phyloP scores from a whole-genome alignment of 2,329 filamentous ascomycete genomes.

The Colletotrichum sp. region DNA sequence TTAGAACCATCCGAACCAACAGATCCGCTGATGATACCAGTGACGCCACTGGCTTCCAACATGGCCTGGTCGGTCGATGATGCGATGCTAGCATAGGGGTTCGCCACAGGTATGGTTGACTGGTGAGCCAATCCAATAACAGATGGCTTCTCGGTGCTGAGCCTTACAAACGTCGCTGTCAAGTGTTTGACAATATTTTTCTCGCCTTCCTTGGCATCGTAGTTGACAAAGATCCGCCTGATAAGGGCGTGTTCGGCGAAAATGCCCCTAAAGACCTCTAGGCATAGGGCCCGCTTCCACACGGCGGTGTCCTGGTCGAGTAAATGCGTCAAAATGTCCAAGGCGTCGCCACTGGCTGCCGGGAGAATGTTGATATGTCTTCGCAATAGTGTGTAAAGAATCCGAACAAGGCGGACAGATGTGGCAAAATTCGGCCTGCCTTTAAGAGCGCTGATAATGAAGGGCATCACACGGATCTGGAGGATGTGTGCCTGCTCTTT shows the following conservation, averaged over 20 bases:
- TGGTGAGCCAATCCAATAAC: slow-evolving; percentile 90
- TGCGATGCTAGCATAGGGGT: slow-evolving; percentile 59
- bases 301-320: slow-evolving; percentile 83
- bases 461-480: slow-evolving; percentile 79
- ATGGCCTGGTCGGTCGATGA: slow-evolving; percentile 81
- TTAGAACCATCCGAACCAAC: slow-evolving; percentile 70
- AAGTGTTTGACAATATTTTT: slow-evolving; percentile 82
- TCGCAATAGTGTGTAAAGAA: slow-evolving; percentile 81
- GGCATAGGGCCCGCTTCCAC: slow-evolving; percentile 90
- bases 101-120: slow-evolving; percentile 78
- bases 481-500: slow-evolving; percentile 83
- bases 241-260: slow-evolving; percentile 83
- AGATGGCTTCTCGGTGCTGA: slow-evolving; percentile 88
- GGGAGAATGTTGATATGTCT: slow-evolving; percentile 78
- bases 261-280: slow-evolving; percentile 88
- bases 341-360: slow-evolving; percentile 80
- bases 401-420: slow-evolving; percentile 81
- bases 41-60: slow-evolving; percentile 84
- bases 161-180: slow-evolving; percentile 86
- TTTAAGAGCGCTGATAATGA: slow-evolving; percentile 78
- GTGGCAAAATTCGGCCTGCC: slow-evolving; percentile 82
- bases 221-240: slow-evolving; percentile 79
- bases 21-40: slow-evolving; percentile 82
- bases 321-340: slow-evolving; percentile 83
- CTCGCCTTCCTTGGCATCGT: slow-evolving; percentile 75